Percentiles rank a stretch among this genome's conserved stretches.
These are phyloP conservation scores for Solanum habrochaites DNA, from an alignment of 257 asterid genomes.

Conservation along the genomic window DNA sequence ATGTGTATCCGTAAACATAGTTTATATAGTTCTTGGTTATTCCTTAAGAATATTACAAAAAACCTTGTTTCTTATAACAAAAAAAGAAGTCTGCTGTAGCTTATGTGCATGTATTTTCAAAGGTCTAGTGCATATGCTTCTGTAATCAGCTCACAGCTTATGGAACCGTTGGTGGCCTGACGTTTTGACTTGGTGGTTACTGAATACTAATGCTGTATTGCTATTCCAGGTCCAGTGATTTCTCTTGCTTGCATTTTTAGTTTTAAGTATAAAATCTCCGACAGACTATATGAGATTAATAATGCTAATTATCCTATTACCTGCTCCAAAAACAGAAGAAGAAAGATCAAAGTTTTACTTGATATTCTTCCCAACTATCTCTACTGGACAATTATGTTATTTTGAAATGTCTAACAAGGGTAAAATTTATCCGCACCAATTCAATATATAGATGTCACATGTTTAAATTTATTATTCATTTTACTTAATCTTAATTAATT, in stretches of 20 bases:
- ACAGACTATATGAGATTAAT: background rate
- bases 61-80: background rate
- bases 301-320: background rate
- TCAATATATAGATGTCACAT: no score
- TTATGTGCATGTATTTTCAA: background rate
- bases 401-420: no score
- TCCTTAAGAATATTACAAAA: background rate
- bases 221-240: background rate
- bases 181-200: background rate
- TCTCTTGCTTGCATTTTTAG: background rate
- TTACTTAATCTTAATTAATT: no score
- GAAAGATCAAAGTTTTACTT: background rate
- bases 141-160: background rate
- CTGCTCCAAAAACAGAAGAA: background rate
- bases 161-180: background rate
- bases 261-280: background rate
- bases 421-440: no score
- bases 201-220: background rate
- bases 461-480: no score
- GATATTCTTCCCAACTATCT: background rate
- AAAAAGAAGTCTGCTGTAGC: background rate
- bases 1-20: constrained; percentile 56
- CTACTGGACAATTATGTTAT: no score
- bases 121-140: background rate
- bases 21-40: background rate